Conservation (phyloP, 805 yeast genomes). For the Kuraishia capsulata region DNA sequence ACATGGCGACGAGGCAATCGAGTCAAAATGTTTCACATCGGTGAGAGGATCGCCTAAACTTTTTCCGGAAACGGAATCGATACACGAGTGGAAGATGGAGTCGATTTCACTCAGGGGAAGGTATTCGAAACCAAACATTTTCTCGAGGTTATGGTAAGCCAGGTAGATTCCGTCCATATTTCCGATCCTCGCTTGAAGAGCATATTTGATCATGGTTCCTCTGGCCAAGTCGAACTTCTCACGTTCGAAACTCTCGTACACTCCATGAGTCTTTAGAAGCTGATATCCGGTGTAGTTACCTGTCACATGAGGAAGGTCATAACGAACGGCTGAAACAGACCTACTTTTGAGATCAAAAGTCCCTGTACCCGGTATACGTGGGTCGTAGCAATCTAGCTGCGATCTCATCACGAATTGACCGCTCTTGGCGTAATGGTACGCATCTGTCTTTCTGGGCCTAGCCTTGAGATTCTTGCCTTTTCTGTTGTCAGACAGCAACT, state of each 20-base stretch:
- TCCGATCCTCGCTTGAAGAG: constrained; percentile 89
- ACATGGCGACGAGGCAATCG: not conserved
- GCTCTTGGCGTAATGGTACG: constrained; percentile 64
- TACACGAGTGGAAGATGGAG: constrained; percentile 37
- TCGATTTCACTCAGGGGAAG: constrained; percentile 71
- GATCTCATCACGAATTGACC: constrained; percentile 77
- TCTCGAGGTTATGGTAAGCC: constrained; percentile 78
- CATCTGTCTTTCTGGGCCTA: constrained; percentile 1
- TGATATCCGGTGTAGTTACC: constrained; percentile 49
- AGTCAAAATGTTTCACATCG: not conserved
- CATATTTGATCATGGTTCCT: constrained; percentile 74
- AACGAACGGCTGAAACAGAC: constrained; percentile 80
- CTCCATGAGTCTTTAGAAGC: constrained; percentile 52
- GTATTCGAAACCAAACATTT: constrained; percentile 87
- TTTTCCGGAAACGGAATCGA: constrained; percentile 12
- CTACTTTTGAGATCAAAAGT: constrained; percentile 88
- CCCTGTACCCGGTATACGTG: constrained; percentile 78
- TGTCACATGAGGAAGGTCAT: constrained; percentile 55
- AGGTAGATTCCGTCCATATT: constrained; percentile 94
- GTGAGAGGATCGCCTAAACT: constrained; percentile 7
- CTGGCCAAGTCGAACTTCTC: constrained; percentile 71
- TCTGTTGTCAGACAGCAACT: constrained; percentile 2
- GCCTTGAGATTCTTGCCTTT: not conserved
- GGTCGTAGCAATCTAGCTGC: constrained; percentile 78
- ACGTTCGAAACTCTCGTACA: constrained; percentile 70